Evolutionary conservation across 108 stramenopile genomes (phyloP), one percentile per base, ranked within the genome.

Genomic region (Discostella stelligeroides): DNA sequence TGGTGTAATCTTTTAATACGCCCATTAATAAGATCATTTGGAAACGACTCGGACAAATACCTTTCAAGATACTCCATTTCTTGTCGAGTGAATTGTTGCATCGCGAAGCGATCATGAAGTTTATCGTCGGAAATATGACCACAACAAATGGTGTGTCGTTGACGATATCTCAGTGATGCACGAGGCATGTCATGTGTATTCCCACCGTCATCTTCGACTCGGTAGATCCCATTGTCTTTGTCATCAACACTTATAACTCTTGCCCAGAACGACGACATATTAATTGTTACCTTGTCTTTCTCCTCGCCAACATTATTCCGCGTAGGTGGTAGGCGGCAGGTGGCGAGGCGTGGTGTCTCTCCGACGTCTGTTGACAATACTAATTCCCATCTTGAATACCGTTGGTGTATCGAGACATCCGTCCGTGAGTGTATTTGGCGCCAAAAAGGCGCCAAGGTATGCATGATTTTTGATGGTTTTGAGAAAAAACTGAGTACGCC

Each of bases 81-180:
- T n/a, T n/a, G n/a, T n/a, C n/a, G n/a, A n/a, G n/a, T n/a, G n/a
- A n/a, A n/a, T n/a, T n/a, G n/a, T n/a, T n/a, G n/a, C n/a, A n/a
- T n/a, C n/a, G 61, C 61, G 13, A 42, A 37, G 29, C 8, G 34
- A 10, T 62, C 61, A 29, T 62, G 61, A 4, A 18, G 2, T 14
- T 62, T 62, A 11, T 62, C 61, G 13, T 62, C 61, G 14, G 61
- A 10, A 3, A 62, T 29, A 42, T 47, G 61, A 3, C 43, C 61
- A 10, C 13, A 62, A 14, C 34, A 37, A 13, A 62, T 47, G 2
- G 34, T 25, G 42, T 62, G 61, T 29, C 61, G 2, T 7, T 13
- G 12, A 17, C 61, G 61, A 13, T 10, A 39, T 14, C 38, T 38
- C 2, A 62, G 29, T 14, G 13, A 14, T 2, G 28, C 4, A 7